These are phyloP conservation scores for Hypoxylon lienhwacheense DNA, from an alignment of 495 filamentous ascomycete species.

Conservation along the genomic window DNA sequence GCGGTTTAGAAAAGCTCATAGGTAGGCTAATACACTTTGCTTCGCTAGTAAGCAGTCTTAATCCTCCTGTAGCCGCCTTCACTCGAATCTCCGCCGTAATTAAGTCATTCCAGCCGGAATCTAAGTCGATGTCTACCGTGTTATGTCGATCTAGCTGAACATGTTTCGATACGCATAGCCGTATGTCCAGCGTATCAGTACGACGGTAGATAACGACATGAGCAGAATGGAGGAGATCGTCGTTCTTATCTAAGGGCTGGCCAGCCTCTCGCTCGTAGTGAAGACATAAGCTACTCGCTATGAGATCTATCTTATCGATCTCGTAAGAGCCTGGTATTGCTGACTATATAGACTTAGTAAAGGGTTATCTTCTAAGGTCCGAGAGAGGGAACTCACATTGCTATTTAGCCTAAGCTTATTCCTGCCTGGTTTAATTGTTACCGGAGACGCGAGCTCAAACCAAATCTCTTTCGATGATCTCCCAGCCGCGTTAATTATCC, in stretches of 20 bases:
- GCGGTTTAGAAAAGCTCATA: slow-evolving; percentile 56
- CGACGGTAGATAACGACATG: slow-evolving; percentile 52
- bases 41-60: slow-evolving; percentile 78
- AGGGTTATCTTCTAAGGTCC: background rate
- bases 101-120: slow-evolving; percentile 77
- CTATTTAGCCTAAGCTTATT: slow-evolving; percentile 55
- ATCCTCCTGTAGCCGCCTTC: slow-evolving; percentile 79
- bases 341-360: slow-evolving; percentile 32
- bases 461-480: slow-evolving; percentile 64
- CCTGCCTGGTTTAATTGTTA: slow-evolving; percentile 56
- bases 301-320: slow-evolving; percentile 71
- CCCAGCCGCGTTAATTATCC: slow-evolving; percentile 54
- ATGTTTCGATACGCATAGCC: slow-evolving; percentile 51
- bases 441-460: slow-evolving; percentile 54
- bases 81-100: slow-evolving; percentile 68
- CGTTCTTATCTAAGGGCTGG: slow-evolving; percentile 47
- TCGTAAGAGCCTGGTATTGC: slow-evolving; percentile 75
- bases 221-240: slow-evolving; percentile 45
- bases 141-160: slow-evolving; percentile 78
- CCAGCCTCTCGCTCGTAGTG: slow-evolving; percentile 57
- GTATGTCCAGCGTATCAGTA: slow-evolving; percentile 51
- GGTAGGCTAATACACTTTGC: slow-evolving; percentile 59
- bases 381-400: slow-evolving; percentile 45
- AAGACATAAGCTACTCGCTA: slow-evolving; percentile 69
- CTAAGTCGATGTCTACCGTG: slow-evolving; percentile 71